Evolutionary conservation across 495 filamentous ascomycete genomes (phyloP).

Genomic region (Letharia columbiana): DNA sequence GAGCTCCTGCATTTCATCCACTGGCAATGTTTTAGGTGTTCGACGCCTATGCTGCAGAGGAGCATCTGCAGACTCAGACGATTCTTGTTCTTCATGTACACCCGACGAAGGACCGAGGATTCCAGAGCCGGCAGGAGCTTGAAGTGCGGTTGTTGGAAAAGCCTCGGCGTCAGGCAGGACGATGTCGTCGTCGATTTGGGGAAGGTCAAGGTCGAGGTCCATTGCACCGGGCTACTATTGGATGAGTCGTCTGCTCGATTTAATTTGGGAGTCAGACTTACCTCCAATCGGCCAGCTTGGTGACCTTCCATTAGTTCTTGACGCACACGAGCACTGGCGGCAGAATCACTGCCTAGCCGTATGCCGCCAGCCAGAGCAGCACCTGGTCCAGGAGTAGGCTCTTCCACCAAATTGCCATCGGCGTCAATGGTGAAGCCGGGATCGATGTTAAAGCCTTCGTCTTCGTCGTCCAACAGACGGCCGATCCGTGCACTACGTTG

Average conservation of each 20-base stretch:
- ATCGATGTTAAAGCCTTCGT: constrained; percentile 47
- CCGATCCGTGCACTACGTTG: constrained; percentile 24
- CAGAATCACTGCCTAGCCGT: constrained; percentile 35
- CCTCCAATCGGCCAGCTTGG: constrained; percentile 20
- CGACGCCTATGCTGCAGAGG: constrained; percentile 18
- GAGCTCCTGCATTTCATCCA: constrained; percentile 41
- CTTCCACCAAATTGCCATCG: constrained; percentile 50
- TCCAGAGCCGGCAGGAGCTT: constrained; percentile 16
- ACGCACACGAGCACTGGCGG: constrained; percentile 31
- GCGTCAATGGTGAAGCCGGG: constrained; percentile 58
- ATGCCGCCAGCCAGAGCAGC: constrained; percentile 13
- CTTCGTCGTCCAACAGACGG: constrained; percentile 32
- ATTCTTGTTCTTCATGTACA: constrained; percentile 21
- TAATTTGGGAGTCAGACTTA: constrained; percentile 24
- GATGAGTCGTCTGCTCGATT: background rate
- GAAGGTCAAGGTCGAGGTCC: constrained; percentile 39
- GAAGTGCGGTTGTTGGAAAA: constrained; percentile 23
- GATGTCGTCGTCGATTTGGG: constrained; percentile 27
- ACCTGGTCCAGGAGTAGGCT: constrained; percentile 11
- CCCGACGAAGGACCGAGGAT: constrained; percentile 16
- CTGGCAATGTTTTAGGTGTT: constrained; percentile 20
- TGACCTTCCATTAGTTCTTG: constrained; percentile 35
- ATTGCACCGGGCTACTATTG: constrained; percentile 31
- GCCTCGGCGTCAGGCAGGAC: constrained; percentile 29
- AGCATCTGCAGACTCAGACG: constrained; percentile 24